Evolutionary conservation across 2,329 filamentous ascomycete genomes (phyloP), one percentile per base, ranked within the genome.

Genomic region (Colletotrichum agaves): DNA sequence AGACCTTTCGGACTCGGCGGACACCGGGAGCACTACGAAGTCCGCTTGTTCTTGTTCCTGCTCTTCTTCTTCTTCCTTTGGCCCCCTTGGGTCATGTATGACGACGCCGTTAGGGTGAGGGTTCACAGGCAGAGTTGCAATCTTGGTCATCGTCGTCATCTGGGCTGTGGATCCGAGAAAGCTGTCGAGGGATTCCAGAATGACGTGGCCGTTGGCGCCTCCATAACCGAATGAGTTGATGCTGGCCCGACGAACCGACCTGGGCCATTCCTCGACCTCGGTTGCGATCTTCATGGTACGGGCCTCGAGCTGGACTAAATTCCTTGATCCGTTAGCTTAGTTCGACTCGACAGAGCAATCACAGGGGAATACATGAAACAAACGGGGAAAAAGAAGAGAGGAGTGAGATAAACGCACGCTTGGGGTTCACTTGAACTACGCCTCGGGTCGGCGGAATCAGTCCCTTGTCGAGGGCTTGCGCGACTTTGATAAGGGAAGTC

Each of bases 401-500:
- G 5, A 1, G 5, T 23, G 23, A 23, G 23, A 23, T 37, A 13
- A 13, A 37, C 33, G 8, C 33, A 37, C 33, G 33, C 35, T 75
- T 76, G 1, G 73, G 72, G 19, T 73, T 76, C 0, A 71, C 69
- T 43, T 72, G 73, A 35, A 69, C 71, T 13, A 75, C 70, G 12
- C 73, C 73, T 15, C 65, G 65, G 6, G 72, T 75, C 3, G 75
- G 71, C 6, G 75, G 75, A 55, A 76, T 75, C 17, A 69, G 62
- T 44, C 71, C 74, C 46, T 72, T 71, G 63, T 76, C 74, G 15
- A 76, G 58, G 3, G 72, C 66, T 27, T 75, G 61, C 7, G 74
- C 69, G 2, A 71, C 71, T 41, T 76, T 76, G 46, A 76, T 75
- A 2, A 76, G 47, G 56, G 69, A 69, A 19, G 75, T 72, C 12